These are phyloP conservation scores for Polyplosphaeria fusca DNA, from an alignment of 495 filamentous ascomycete species.

Conservation along the genomic window DNA sequence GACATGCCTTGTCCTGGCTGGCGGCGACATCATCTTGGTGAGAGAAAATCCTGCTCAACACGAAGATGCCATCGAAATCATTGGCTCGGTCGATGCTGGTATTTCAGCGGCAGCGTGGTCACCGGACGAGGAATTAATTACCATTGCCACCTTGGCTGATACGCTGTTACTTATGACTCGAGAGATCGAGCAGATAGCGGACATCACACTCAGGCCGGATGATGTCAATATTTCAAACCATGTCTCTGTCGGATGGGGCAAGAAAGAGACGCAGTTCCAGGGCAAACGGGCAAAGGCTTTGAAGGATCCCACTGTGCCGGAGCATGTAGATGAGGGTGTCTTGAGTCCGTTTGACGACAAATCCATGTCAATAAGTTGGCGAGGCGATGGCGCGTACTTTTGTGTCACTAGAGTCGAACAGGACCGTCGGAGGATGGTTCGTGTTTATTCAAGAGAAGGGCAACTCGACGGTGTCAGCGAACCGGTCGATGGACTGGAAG, in stretches of 20 bases:
- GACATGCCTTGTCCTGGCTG: slow-evolving; percentile 78
- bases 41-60: slow-evolving; percentile 67
- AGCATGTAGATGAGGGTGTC: slow-evolving; percentile 81
- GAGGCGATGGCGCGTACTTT: slow-evolving; percentile 89
- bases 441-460: slow-evolving; percentile 88
- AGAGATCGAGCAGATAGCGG: slow-evolving; percentile 77
- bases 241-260: slow-evolving; percentile 98
- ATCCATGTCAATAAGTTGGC: slow-evolving; percentile 75
- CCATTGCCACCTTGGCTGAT: slow-evolving; percentile 71
- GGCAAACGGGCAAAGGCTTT: slow-evolving; percentile 87
- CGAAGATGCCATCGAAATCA: slow-evolving; percentile 82
- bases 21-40: slow-evolving; percentile 85
- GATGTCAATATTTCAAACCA: slow-evolving; percentile 88
- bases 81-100: slow-evolving; percentile 88
- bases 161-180: slow-evolving; percentile 91
- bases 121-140: slow-evolving; percentile 87
- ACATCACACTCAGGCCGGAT: slow-evolving; percentile 64
- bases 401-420: slow-evolving; percentile 75
- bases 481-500: slow-evolving; percentile 85
- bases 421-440: slow-evolving; percentile 66
- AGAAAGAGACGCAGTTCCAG: slow-evolving; percentile 96
- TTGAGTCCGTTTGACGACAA: slow-evolving; percentile 69
- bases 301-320: slow-evolving; percentile 89
- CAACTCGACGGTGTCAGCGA: slow-evolving; percentile 87
- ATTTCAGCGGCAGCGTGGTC: slow-evolving; percentile 91